These are phyloP conservation scores for Trichoderma asperelloides DNA, from an alignment of 495 filamentous ascomycete species.

Conservation along the genomic window DNA sequence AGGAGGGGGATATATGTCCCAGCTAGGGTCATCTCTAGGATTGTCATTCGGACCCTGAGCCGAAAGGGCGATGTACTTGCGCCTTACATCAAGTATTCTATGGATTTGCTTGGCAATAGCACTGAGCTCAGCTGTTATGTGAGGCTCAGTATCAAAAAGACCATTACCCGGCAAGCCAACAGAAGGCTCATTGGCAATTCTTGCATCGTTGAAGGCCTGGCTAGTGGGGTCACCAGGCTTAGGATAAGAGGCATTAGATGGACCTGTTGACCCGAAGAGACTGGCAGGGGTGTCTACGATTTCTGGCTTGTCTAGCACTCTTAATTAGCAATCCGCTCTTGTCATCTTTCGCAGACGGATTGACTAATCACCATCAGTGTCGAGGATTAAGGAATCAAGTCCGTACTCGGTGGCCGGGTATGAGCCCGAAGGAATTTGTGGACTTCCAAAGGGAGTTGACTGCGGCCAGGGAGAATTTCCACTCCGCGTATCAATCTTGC, in stretches of 20 bases:
- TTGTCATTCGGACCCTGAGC: constrained; percentile 72
- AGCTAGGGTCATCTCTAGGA: constrained; percentile 73
- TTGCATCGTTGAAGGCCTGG: constrained; percentile 12
- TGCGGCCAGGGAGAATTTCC: neutral
- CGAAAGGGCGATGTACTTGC: constrained; percentile 81
- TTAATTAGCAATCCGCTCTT: neutral
- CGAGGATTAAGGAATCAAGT: constrained; percentile 2
- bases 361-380: constrained; percentile 2
- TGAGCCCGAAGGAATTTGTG: neutral
- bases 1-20: constrained; percentile 76
- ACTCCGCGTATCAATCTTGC: constrained; percentile 49
- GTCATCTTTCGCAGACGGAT: neutral
- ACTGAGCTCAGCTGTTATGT: constrained; percentile 71
- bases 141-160: constrained; percentile 23
- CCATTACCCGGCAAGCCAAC: neutral
- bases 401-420: constrained; percentile 7
- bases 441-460: constrained; percentile 4
- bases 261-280: neutral
- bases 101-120: constrained; percentile 83
- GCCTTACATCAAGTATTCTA: constrained; percentile 68
- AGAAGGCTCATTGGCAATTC: neutral
- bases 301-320: neutral
- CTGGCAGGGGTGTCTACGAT: neutral
- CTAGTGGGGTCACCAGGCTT: neutral
- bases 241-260: neutral